Conservation (phyloP, 768 basidiomycete genomes). For the Hirschioporus abietinus region DNA sequence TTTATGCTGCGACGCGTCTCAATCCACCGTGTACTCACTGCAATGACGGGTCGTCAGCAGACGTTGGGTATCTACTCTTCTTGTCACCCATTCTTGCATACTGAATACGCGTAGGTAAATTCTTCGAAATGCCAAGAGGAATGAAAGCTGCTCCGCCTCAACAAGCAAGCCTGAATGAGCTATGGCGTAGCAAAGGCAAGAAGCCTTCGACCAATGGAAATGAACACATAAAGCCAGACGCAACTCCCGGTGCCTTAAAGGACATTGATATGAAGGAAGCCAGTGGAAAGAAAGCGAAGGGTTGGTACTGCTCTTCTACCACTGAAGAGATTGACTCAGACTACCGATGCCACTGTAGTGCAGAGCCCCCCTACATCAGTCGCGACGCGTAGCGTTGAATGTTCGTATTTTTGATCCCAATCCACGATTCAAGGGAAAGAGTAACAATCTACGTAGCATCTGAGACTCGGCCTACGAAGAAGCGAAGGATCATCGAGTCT, state of each 20-base stretch:
- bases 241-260: conserved; percentile 23
- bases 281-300: conserved; percentile 14
- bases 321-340: conserved; percentile 2
- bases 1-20: conserved; percentile 5
- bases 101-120: conserved; percentile 47
- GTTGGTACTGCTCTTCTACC: conserved; percentile 5
- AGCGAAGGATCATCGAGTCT: conserved; percentile 29
- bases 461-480: background rate
- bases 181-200: conserved; percentile 51
- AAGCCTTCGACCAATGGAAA: conserved; percentile 20
- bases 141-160: conserved; percentile 64
- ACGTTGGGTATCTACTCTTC: conserved; percentile 49
- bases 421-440: too few species aligned
- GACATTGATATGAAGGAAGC: conserved; percentile 24
- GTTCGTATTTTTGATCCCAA: too few species aligned
- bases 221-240: background rate
- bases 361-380: background rate
- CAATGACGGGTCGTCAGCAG: conserved; percentile 53
- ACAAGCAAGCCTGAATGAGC: conserved; percentile 71
- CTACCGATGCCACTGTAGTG: background rate
- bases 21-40: conserved; percentile 30
- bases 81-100: conserved; percentile 1
- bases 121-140: conserved; percentile 69
- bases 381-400: background rate
- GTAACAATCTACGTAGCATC: background rate